Conservation (phyloP, 371 early-diverging fungal genomes). For the Mucor indicus region DNA sequence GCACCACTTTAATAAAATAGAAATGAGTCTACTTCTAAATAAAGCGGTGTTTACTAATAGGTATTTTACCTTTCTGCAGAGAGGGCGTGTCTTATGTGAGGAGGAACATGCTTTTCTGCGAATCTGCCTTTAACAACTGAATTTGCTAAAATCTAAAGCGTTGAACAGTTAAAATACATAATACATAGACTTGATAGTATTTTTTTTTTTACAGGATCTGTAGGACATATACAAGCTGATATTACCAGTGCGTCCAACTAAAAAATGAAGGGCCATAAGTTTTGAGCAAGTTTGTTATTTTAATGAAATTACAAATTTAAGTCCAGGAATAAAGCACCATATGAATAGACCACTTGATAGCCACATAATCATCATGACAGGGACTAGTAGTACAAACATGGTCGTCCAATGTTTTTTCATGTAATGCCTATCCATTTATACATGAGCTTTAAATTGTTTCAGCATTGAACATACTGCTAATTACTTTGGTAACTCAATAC, state of each 20-base stretch:
- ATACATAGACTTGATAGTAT: too few relatives aligned
- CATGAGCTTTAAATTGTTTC: background rate
- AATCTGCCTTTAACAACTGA: constrained; percentile 95
- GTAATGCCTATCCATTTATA: constrained; percentile 34
- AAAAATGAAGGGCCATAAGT: too few relatives aligned
- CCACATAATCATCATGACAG: constrained; percentile 90
- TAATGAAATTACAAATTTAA: too few relatives aligned
- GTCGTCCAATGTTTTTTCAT: constrained; percentile 60
- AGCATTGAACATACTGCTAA: background rate
- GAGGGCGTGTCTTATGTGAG: constrained; percentile 81
- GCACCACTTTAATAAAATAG: constrained; percentile 54
- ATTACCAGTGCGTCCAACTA: constrained; percentile 75
- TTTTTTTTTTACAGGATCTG: constrained; percentile 86
- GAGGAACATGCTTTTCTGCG: constrained; percentile 90
- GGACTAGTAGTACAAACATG: constrained; percentile 73
- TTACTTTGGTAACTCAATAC: constrained; percentile 80
- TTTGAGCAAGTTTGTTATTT: too few relatives aligned
- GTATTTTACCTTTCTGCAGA: constrained; percentile 74
- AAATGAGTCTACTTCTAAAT: background rate
- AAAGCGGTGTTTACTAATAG: too few relatives aligned
- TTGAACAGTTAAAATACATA: too few relatives aligned
- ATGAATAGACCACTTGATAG: constrained; percentile 71
- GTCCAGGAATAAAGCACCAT: constrained; percentile 61
- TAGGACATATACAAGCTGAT: constrained; percentile 91
- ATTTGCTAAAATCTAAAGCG: constrained; percentile 88